Base-by-base conservation (phyloP, 176 grass and related monocot genomes). In the Ensete glaucum region DNA sequence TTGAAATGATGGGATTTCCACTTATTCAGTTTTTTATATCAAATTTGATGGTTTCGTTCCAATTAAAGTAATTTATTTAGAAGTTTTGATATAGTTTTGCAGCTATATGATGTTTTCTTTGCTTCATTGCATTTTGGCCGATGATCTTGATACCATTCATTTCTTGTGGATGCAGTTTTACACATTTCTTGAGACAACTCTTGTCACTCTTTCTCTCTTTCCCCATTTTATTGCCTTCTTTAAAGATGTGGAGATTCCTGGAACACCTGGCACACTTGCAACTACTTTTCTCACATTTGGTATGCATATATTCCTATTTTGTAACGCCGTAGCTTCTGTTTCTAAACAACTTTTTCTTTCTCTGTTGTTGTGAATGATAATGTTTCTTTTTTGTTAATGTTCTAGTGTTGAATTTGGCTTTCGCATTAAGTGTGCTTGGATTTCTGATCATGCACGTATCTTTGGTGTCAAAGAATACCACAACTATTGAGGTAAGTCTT, bases 371-470 rank as follows among this genome's bases (percentile, higher is more conserved):
- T 50, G 17, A 7, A 79, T 53, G 29, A 20, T 82, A 54, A 81
- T 17, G 64, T 69, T 43, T 82, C 78, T 50, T 43, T 43, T 43
- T 23, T 23, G 34, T 43, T 43, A 43, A 8, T 78, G 24, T 71
- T 87, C 65, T 85, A 96, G 92, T 96, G 72, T 85, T 96, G 82
- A 96, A 96, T 82, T 76, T 96, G 27, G 88, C 92, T 14, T 96
- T 96, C 79, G 53, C 92, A 25, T 91, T 96, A 73, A 96, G 92
- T 67, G 86, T 93, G 78, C 73, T 96, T 57, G 93, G 93, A 73
- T 78, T 96, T 85, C 87, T 96, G 81, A 91, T 96, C 79, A 96
- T 96, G 92, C 92, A 96, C 75, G 84, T 96, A 69, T 91, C 92
- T 21, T 77, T 96, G 78, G 88, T 96, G 86, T 83, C 86, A 79